Evolutionary conservation across 148 eudicot genomes (phyloP), one percentile per base, ranked within the genome.

Genomic region (Rhododendron kiyosumense): DNA sequence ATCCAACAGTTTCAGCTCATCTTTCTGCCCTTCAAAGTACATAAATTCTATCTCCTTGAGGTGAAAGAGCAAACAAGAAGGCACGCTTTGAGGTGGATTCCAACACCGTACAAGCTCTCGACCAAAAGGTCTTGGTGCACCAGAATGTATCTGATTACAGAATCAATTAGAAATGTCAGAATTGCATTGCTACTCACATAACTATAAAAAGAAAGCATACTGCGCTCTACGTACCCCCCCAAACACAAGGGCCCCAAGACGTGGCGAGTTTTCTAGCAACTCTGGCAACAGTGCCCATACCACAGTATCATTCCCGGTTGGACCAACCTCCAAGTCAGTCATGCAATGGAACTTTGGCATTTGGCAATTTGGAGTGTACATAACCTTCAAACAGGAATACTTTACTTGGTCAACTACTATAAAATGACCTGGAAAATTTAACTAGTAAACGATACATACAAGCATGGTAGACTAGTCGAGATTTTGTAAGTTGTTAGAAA

Each of bases 41-140:
- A 1, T 46, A 7, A 83, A 82, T 22, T 15, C 82, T 3, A 86
- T 75, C 32, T 28, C 82, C 79, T 81, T 81, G 52, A 86, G 51
- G 65, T 65, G 88, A 75, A 38, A 81, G 36, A 14, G 34, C 14
- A 82, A 43, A 75, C 88, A 82, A 54, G 81, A 74, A 15, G 85
- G 85, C 54, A 82, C 22, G 48, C 48, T 17, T 2, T 20, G 22
- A 81, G 18, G 43, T 49, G 36, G 38, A 34, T 24, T 48, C 85
- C 84, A 36, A 24, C 18, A 4, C 0, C 0, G 59, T 52, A 17
- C 59, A 52, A 12, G 1, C 59, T 0, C 5, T 0, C 2, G 10
- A 22, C n/a, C 28, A 0, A 3, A 0, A 22, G n/a, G 15, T 2
- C n/a, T n/a, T n/a, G n/a, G n/a, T n/a, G 0, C 24, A 67, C 4